Conservation (phyloP, 306 rosid species). For the Gastrolobium villosum region DNA sequence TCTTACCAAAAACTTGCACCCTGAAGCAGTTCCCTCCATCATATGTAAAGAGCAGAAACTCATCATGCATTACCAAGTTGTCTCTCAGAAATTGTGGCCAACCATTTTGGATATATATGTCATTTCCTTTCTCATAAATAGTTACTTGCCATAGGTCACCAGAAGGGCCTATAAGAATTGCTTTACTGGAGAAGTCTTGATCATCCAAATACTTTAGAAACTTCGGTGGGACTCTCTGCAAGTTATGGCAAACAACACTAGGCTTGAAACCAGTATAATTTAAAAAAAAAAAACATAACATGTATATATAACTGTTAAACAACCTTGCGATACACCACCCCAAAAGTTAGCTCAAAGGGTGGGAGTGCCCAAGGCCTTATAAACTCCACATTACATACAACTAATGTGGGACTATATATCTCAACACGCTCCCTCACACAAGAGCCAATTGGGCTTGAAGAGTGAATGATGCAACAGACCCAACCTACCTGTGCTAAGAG, state of each 20-base stretch:
- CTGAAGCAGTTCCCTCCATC: constrained; percentile 11
- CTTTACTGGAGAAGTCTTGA: constrained; percentile 8
- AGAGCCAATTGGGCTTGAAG: too few relatives aligned
- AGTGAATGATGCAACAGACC: too few relatives aligned
- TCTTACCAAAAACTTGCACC: constrained; percentile 36
- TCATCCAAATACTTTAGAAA: constrained; percentile 33
- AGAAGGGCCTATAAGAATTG: constrained; percentile 35
- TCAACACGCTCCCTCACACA: too few relatives aligned
- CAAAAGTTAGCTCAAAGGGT: too few relatives aligned
- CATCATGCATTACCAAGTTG: neutral
- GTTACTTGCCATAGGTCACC: constrained; percentile 42
- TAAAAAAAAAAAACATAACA: too few relatives aligned
- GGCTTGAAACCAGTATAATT: neutral
- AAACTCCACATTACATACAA: too few relatives aligned
- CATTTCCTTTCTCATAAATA: constrained; percentile 33
- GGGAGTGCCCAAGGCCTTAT: too few relatives aligned
- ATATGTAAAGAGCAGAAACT: constrained; percentile 44
- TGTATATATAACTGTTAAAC: neutral
- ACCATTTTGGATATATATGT: constrained; percentile 14
- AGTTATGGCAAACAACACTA: constrained; percentile 15
- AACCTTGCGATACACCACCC: too few relatives aligned
- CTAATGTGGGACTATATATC: too few relatives aligned
- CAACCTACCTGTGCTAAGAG: too few relatives aligned
- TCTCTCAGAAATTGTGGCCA: constrained; percentile 44
- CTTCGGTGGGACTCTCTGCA: constrained; percentile 27